Base-by-base conservation (phyloP, 179 eudicot genomes). In the Kewa caespitosa region DNA sequence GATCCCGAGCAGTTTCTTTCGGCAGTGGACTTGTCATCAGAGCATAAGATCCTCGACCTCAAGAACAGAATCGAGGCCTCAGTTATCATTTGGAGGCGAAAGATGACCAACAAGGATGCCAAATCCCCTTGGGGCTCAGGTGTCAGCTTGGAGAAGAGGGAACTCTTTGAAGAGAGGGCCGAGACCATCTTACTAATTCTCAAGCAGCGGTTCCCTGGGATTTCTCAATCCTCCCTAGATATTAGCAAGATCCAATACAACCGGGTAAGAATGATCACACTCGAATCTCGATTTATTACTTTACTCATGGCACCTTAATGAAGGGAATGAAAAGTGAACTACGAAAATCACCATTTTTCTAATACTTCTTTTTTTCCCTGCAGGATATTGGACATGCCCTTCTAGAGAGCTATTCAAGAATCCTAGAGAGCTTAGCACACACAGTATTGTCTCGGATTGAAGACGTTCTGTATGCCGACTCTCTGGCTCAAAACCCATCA, bases 341-440 rank as follows among this genome's bases (percentile, higher is more conserved):
- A n/a, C n/a, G n/a, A n/a, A n/a, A n/a, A n/a, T n/a, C n/a, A n/a
- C n/a, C n/a, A n/a, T n/a, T n/a, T n/a, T 59, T 59, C 30, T 2
- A 4, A 33, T 63, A 15, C 9, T 22, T 10, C 34, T 22, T 7
- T 36, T 25, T 37, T 18, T 11, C 18, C 0, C 9, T 82, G 75
- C 80, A 94, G 97, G 97, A 94, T 78, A 85, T 94, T 8, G 98
- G 98, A 27, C 97, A 90, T 34, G 96, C 96, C 30, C 59, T 94
- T 36, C 83, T 92, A 39, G 98, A 94, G 79, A 92, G 97, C 86
- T 92, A 94, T 66, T 92, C 98, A 63, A 88, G 97, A 83, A 87
- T 88, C 78, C 69, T 94, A 55, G 98, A 92, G 76, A 90, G 91
- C 74, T 79, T 89, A 61, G 98, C 97, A 11, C 92, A 83, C 76